Conservation (phyloP, 2,329 filamentous ascomycete species). For the Teratosphaeria pseudoeucalypti region DNA sequence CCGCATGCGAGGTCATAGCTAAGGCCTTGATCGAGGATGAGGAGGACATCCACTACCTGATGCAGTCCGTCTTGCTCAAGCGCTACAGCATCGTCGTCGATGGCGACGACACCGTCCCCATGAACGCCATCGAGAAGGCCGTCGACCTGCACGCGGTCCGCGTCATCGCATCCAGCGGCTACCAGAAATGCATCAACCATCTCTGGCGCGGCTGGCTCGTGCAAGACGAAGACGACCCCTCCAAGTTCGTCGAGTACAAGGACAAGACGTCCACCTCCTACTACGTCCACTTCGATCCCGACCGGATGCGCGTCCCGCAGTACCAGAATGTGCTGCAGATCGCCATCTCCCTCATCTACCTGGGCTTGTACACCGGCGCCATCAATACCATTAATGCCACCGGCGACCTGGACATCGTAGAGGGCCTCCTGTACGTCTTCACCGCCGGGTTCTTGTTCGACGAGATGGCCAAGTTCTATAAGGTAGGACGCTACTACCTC, state of each 20-base stretch:
- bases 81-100: conserved; percentile 75
- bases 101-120: conserved; percentile 58
- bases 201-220: conserved; percentile 94
- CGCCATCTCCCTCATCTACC: conserved; percentile 69
- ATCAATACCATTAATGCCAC: conserved; percentile 83
- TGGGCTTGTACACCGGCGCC: conserved; percentile 75
- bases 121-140: conserved; percentile 86
- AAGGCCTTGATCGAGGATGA: conserved; percentile 80
- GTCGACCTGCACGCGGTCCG: conserved; percentile 83
- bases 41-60: conserved; percentile 65
- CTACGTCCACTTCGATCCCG: conserved; percentile 76
- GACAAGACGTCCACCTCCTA: conserved; percentile 70
- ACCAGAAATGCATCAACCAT: conserved; percentile 88
- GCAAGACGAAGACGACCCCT: conserved; percentile 86
- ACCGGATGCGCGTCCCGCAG: conserved; percentile 81
- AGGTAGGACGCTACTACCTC: conserved; percentile 82
- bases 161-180: conserved; percentile 84
- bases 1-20: conserved; percentile 83
- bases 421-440: conserved; percentile 79
- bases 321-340: conserved; percentile 91
- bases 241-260: conserved; percentile 80
- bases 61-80: conserved; percentile 74
- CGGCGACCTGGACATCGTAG: conserved; percentile 74
- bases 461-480: conserved; percentile 81
- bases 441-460: conserved; percentile 86